Evolutionary conservation across 1,284 basidiomycete species (phyloP).

Genomic region (Trichosporon sp.): DNA sequence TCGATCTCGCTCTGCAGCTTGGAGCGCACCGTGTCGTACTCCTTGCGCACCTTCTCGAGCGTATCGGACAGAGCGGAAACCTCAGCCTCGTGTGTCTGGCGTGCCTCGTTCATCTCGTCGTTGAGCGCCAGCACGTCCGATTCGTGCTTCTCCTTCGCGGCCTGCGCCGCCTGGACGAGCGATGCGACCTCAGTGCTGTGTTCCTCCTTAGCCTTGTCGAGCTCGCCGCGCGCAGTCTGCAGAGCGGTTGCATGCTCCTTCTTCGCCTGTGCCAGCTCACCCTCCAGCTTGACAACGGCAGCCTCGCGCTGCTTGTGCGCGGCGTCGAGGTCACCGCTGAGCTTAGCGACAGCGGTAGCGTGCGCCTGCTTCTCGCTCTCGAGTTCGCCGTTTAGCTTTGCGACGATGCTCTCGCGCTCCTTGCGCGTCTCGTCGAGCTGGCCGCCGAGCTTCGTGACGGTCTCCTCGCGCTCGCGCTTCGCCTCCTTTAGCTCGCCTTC

Average conservation of each 20-base stretch:
- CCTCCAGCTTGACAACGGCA: not conserved
- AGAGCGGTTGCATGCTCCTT: constrained; percentile 3
- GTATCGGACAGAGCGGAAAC: not conserved
- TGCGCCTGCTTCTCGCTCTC: constrained; percentile 3
- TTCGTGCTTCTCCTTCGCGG: constrained; percentile 7
- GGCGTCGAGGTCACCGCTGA: constrained; percentile 14
- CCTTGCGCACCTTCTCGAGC: constrained; percentile 5
- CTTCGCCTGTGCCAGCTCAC: constrained; percentile 6
- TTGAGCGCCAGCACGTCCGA: not conserved
- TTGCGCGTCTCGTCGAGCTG: constrained; percentile 7
- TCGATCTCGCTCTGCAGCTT: not conserved
- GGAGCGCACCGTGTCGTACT: constrained; percentile 4
- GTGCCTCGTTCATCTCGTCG: not conserved
- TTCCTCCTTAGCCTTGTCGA: constrained; percentile 2
- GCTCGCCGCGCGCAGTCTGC: constrained; percentile 2
- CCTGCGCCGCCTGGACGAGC: constrained; percentile 3
- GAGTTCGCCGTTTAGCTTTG: constrained; percentile 12
- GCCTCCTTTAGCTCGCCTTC: not conserved
- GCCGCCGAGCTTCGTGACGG: constrained; percentile 4
- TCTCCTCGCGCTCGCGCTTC: constrained; percentile 2
- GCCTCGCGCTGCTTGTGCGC: constrained; percentile 5
- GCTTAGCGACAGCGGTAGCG: constrained; percentile 29
- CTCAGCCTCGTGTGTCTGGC: constrained; percentile 3
- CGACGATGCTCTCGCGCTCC: constrained; percentile 6
- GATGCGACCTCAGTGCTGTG: not conserved